phyloP scores from a whole-genome alignment of 805 yeast species.

The Saccharomycopsis javanensis region DNA sequence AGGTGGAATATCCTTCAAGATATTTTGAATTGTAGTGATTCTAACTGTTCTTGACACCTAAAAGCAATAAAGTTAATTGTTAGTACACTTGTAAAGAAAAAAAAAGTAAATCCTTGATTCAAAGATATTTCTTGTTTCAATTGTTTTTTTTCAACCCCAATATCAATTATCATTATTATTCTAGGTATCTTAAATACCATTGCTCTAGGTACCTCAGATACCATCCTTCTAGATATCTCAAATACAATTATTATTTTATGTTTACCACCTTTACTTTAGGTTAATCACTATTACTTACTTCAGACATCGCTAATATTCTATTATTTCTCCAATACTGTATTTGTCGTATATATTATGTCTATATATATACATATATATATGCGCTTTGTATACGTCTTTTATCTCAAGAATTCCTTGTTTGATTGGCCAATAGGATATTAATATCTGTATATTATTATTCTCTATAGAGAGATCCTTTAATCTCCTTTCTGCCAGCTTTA shows the following conservation, averaged over 20 bases:
- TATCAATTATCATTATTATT: too few relatives aligned
- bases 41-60: constrained; percentile 76
- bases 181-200: too few relatives aligned
- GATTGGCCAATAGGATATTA: constrained; percentile 1
- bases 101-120: too few relatives aligned
- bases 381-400: neutral
- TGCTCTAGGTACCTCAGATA: neutral
- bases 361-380: neutral
- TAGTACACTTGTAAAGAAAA: neutral
- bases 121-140: too few relatives aligned
- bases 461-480: neutral
- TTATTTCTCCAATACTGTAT: neutral
- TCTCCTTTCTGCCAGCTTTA: neutral
- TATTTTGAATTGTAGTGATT: constrained; percentile 76
- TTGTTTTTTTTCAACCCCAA: too few relatives aligned
- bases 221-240: neutral
- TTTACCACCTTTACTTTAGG: too few relatives aligned
- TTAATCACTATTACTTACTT: constrained; percentile 1
- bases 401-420: neutral
- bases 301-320: neutral
- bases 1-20: constrained; percentile 70
- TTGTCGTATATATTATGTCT: neutral
- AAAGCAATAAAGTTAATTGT: neutral
- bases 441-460: neutral
- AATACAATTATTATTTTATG: too few relatives aligned